Base-by-base conservation (phyloP, 1,284 basidiomycete genomes). In the Ceratobasidium sp. region DNA sequence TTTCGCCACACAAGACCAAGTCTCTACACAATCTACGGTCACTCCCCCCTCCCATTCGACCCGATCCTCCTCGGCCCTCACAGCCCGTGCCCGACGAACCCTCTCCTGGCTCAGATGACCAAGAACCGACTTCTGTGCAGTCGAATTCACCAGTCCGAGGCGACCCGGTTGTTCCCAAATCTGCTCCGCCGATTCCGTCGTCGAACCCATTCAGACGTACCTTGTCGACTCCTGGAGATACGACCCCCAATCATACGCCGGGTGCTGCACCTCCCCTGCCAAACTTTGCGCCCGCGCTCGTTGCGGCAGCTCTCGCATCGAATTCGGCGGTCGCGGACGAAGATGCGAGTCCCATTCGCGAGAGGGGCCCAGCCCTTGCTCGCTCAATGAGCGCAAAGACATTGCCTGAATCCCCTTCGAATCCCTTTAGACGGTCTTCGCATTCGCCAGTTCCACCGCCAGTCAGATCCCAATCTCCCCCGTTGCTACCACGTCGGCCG, bases 171-270 rank as follows among this genome's bases (percentile, higher is more conserved):
- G 46, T 73, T 14, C 63, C 62, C 9, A 48, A 71, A n/a, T 54
- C 75, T 48, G 58, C 75, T 34, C 75, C 59, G n/a, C 37, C 75
- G 24, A 39, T 29, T n/a, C 54, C 61, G 16, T 64, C 68, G 19
- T 76, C 75, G 9, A 76, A 76, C 37, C 75, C 75, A 9, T 76
- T 76, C 31, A 61, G 75, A 31, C 68, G 75, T 22, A 73, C 75
- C 19, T 29, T 73, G 24, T 68, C 65, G 7, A 68, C 68, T 54
- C 75, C 62, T 24, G 72, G 62, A 37, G 53, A 43, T 61, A 59
- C 37, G 48, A 64, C 48, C 48, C 69, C 41, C 51, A 63, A 71
- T 37, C 58, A 75, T 34, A 19, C 13, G 13, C 37, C 39, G n/a
- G 66, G 22, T 16, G 31, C 43, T 24, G n/a, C 14, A 39, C 56